These are phyloP conservation scores for Exophiala oligosperma DNA, from an alignment of 2,329 filamentous ascomycete genomes.

Conservation along the genomic window DNA sequence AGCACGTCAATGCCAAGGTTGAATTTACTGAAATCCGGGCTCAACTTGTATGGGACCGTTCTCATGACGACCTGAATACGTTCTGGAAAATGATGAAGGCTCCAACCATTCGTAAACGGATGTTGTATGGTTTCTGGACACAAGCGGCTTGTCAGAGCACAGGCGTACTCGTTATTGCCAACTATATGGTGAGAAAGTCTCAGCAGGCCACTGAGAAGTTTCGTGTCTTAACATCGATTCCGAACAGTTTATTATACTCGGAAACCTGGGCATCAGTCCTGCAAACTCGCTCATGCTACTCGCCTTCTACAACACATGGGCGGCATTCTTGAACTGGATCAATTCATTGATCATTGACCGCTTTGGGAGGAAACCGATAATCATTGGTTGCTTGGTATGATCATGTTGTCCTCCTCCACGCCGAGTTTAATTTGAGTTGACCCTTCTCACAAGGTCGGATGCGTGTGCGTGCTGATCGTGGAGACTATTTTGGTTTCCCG, in stretches of 20 bases:
- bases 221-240: slow-evolving; percentile 43
- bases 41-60: too few species aligned
- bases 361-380: slow-evolving; percentile 1
- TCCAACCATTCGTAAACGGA: background rate
- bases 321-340: slow-evolving; percentile 4
- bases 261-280: slow-evolving; percentile 40
- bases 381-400: slow-evolving; percentile 16
- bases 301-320: slow-evolving; percentile 38
- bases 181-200: slow-evolving; percentile 36
- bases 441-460: slow-evolving; percentile 27
- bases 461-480: slow-evolving; percentile 36
- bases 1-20: too few species aligned
- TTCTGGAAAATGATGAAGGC: too few species aligned
- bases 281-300: slow-evolving; percentile 45
- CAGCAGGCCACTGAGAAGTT: slow-evolving; percentile 5
- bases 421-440: background rate
- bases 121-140: slow-evolving; percentile 4
- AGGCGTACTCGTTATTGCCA: slow-evolving; percentile 40
- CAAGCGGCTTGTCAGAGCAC: slow-evolving; percentile 4
- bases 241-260: slow-evolving; percentile 18
- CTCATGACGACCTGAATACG: too few species aligned
- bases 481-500: slow-evolving; percentile 37
- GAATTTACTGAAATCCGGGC: too few species aligned
- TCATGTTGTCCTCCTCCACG: background rate
- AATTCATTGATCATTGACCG: slow-evolving; percentile 4